These are phyloP conservation scores for Hysterangium stoloniferum DNA, from an alignment of 768 basidiomycete genomes.

Conservation along the genomic window DNA sequence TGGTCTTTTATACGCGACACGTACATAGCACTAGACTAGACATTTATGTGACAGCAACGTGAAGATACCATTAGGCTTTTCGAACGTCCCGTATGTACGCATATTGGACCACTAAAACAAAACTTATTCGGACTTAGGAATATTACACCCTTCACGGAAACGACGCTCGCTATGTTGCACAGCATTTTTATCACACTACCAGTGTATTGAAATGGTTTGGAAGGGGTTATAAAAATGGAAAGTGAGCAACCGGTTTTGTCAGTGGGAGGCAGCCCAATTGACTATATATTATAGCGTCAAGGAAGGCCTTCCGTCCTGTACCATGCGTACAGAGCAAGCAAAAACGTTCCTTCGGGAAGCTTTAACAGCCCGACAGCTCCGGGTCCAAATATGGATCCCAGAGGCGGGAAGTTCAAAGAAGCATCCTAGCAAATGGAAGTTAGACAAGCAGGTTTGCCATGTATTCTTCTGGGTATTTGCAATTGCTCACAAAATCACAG, in stretches of 20 bases:
- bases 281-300: neutral
- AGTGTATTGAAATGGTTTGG: slow-evolving; percentile 92
- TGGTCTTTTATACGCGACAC: neutral
- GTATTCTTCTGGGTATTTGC: neutral
- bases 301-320: slow-evolving; percentile 58
- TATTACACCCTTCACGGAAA: slow-evolving; percentile 86
- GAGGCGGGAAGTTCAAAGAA: slow-evolving; percentile 72
- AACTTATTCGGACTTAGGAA: slow-evolving; percentile 26
- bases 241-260: neutral
- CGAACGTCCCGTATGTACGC: slow-evolving; percentile 41
- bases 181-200: slow-evolving; percentile 77
- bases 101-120: neutral
- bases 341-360: slow-evolving; percentile 82
- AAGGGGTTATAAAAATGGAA: slow-evolving; percentile 20
- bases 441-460: slow-evolving; percentile 68
- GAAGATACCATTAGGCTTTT: slow-evolving; percentile 85
- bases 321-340: slow-evolving; percentile 67
- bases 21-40: neutral
- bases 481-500: slow-evolving; percentile 26
- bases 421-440: slow-evolving; percentile 52
- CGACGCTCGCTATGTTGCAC: slow-evolving; percentile 84
- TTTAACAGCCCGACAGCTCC: slow-evolving; percentile 80
- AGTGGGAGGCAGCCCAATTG: neutral
- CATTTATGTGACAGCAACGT: slow-evolving; percentile 2
- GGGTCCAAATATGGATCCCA: slow-evolving; percentile 84